Evolutionary conservation across 2,329 filamentous ascomycete genomes (phyloP), one percentile per base, ranked within the genome.

Genomic region (Xylaria sp.): DNA sequence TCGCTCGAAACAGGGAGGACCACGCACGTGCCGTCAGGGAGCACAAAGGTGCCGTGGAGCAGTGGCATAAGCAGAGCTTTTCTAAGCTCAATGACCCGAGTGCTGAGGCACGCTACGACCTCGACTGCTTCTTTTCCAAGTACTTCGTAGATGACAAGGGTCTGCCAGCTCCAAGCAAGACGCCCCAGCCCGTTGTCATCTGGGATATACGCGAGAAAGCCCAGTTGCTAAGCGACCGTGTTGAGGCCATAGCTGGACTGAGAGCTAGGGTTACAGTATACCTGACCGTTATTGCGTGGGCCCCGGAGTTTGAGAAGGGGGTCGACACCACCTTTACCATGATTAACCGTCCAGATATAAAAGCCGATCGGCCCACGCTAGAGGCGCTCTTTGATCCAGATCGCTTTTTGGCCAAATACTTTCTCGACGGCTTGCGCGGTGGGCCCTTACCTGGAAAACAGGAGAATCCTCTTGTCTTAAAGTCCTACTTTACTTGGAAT

Each of bases 401-500:
- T 34, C 64, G 50, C 23, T 69, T 69, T 23, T 41, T 69, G 9
- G 67, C 52, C 12, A 69, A 69, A 39, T 69, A 69, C n/a, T 69
- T 69, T 28, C 50, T 69, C 18, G 55, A 67, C 20, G 50, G 64
- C 25, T 28, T 67, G 25, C 54, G 44, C n/a, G 67, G 60, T 15
- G 34, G 51, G n/a, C 64, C 58, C 44, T 23, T 25, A 34, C 50
- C 31, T 50, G 13, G 15, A 2, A 69, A 60, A 44, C 58, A 46
- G 34, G 57, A 54, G 59, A 15, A 23, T 3, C 64, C 60, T 8
- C 31, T 69, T 18, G 5, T 51, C 39, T 9, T 69, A 15, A 20
- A 25, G 34, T 8, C 4, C 23, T 50, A 50, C 39, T 2, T 57
- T 20, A 5, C 18, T 28, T 1, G 5, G 12, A 8, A 46, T 25